phyloP scores from a whole-genome alignment of 805 yeast species.

The Spathaspora passalidarum region DNA sequence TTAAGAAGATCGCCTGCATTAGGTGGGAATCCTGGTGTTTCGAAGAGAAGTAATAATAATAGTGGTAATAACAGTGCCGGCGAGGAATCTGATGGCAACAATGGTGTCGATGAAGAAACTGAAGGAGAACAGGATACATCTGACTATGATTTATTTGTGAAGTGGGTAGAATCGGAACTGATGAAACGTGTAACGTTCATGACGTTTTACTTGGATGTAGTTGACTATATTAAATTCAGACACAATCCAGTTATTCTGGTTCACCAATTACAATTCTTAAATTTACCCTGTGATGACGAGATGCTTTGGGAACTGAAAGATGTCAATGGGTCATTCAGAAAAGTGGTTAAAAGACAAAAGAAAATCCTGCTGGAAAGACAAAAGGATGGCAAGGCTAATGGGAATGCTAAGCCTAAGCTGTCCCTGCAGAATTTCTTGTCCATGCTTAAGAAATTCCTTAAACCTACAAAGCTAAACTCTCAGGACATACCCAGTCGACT shows the following conservation, averaged over 20 bases:
- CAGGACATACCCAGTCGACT: slow-evolving; percentile 7
- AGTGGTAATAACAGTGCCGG: slow-evolving; percentile 29
- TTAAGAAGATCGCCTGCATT: slow-evolving; percentile 72
- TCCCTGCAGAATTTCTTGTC: slow-evolving; percentile 40
- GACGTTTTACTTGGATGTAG: slow-evolving; percentile 78
- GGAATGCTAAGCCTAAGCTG: slow-evolving; percentile 3
- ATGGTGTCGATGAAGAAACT: background rate
- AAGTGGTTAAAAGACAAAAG: slow-evolving; percentile 34
- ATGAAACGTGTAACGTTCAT: slow-evolving; percentile 74
- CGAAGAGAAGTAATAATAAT: slow-evolving; percentile 15
- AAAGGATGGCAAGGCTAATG: slow-evolving; percentile 4
- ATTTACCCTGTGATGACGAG: slow-evolving; percentile 41
- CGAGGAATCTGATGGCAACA: slow-evolving; percentile 14
- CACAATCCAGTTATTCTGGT: slow-evolving; percentile 52
- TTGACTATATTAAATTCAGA: slow-evolving; percentile 76
- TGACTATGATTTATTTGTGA: slow-evolving; percentile 43
- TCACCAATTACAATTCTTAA: slow-evolving; percentile 37
- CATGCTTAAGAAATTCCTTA: slow-evolving; percentile 56
- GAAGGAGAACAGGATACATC: slow-evolving; percentile 12
- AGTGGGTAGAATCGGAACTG: slow-evolving; percentile 80
- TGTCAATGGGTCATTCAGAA: slow-evolving; percentile 36
- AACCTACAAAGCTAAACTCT: slow-evolving; percentile 39
- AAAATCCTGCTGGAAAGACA: slow-evolving; percentile 17
- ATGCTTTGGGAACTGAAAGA: slow-evolving; percentile 38
- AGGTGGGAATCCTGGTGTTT: slow-evolving; percentile 61